phyloP scores from a whole-genome alignment of 768 basidiomycete genomes.

The Coprinellus micaceus region DNA sequence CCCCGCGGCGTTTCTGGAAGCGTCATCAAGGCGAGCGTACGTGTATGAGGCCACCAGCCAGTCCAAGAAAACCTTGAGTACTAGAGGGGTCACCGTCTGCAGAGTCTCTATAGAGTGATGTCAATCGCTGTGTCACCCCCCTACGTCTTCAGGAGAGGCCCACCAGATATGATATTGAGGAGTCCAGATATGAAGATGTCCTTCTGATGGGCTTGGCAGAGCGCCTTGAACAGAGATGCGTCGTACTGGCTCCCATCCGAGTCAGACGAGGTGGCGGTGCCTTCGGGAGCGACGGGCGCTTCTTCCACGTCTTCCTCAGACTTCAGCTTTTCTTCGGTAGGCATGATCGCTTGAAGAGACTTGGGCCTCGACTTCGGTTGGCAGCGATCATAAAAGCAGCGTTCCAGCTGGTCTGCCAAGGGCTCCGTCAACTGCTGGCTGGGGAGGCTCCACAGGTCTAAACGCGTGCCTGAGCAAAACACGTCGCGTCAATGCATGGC shows the following conservation, averaged over 20 bases:
- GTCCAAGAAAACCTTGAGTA: slow-evolving; percentile 56
- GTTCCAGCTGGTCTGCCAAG: slow-evolving; percentile 37
- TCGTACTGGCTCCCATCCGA: slow-evolving; percentile 30
- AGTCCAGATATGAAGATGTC: slow-evolving; percentile 46
- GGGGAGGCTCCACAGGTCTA: slow-evolving; percentile 48
- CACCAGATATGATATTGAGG: slow-evolving; percentile 8
- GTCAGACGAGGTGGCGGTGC: not conserved
- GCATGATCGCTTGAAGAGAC: slow-evolving; percentile 2
- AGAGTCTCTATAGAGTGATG: slow-evolving; percentile 39
- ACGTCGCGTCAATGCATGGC: not conserved
- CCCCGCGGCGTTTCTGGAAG: slow-evolving; percentile 31
- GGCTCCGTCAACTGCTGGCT: slow-evolving; percentile 25
- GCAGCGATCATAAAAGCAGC: slow-evolving; percentile 41
- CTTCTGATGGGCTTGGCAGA: slow-evolving; percentile 43
- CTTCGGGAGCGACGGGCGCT: not conserved
- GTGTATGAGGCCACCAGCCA: slow-evolving; percentile 52
- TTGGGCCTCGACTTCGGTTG: slow-evolving; percentile 36
- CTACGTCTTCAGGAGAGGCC: not conserved
- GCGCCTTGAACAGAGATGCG: slow-evolving; percentile 45
- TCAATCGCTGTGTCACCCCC: too few relatives aligned
- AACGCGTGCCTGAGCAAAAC: not conserved
- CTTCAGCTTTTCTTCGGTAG: not conserved
- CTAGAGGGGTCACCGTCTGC: slow-evolving; percentile 50
- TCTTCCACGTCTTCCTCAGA: slow-evolving; percentile 1
- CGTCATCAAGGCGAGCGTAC: slow-evolving; percentile 33